Conservation (phyloP, 352 stramenopile species). For the Globisporangium splendens region DNA sequence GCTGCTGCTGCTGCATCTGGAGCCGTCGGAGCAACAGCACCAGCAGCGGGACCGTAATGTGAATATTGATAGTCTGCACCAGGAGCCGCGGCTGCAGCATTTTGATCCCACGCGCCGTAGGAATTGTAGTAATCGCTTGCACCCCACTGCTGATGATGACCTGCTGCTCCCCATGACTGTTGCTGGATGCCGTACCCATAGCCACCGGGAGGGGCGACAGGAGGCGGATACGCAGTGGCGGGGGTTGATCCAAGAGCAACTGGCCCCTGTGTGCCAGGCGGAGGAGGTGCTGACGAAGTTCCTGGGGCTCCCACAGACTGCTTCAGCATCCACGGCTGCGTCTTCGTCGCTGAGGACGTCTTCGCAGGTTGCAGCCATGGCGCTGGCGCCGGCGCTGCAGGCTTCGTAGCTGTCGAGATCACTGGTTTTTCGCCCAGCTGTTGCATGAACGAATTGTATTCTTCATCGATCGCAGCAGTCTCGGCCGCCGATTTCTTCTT, state of each 20-base stretch:
- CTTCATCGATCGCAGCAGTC: constrained; percentile 76
- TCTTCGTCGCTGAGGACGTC: constrained; percentile 24
- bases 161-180: constrained; percentile 21
- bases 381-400: constrained; percentile 24
- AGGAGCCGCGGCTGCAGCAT: constrained; percentile 10
- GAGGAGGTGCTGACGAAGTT: constrained; percentile 21
- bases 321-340: constrained; percentile 67
- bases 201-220: constrained; percentile 24
- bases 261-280: constrained; percentile 24
- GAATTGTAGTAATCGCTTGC: constrained; percentile 35
- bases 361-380: constrained; percentile 73
- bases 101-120: constrained; percentile 45
- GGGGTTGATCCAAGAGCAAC: constrained; percentile 37
- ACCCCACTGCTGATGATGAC: constrained; percentile 21
- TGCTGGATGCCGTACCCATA: constrained; percentile 20
- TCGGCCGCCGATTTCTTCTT: constrained; percentile 74
- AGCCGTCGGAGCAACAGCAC: constrained; percentile 1
- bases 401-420: constrained; percentile 54
- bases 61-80: constrained; percentile 31
- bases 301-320: constrained; percentile 41
- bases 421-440: constrained; percentile 77
- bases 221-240: constrained; percentile 48
- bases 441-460: constrained; percentile 87
- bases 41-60: constrained; percentile 24
- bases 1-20: constrained; percentile 1